These are phyloP conservation scores for Rhizoctonia solani DNA, from an alignment of 1,284 basidiomycete genomes.

Conservation along the genomic window DNA sequence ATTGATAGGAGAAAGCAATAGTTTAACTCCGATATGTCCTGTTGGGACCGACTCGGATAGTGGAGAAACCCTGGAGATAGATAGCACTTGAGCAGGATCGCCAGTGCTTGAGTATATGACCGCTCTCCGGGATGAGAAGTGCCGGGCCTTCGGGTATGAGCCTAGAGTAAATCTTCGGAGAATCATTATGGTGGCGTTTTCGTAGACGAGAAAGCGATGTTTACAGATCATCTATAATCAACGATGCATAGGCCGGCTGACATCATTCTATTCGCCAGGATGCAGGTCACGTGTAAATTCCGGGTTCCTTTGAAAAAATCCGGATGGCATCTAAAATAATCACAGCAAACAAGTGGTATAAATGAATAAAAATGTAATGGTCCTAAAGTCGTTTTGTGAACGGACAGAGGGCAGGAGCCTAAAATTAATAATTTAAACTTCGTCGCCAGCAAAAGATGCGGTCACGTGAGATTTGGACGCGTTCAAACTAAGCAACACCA, in stretches of 20 bases:
- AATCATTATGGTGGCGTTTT: no score
- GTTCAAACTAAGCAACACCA: slow-evolving; percentile 22
- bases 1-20: slow-evolving; percentile 78
- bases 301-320: no score
- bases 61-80: slow-evolving; percentile 55
- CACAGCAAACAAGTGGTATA: no score
- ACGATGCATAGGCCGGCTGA: no score
- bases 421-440: background rate
- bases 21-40: slow-evolving; percentile 64
- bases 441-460: background rate
- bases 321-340: no score
- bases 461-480: slow-evolving; percentile 18
- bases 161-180: no score
- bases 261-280: no score
- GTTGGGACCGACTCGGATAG: slow-evolving; percentile 57
- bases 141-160: background rate
- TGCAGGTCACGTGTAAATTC: no score
- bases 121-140: slow-evolving; percentile 51
- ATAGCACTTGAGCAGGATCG: slow-evolving; percentile 62
- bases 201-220: no score
- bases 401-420: background rate
- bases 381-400: no score
- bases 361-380: no score
- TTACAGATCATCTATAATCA: no score
- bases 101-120: slow-evolving; percentile 66